Conservation (phyloP, 1,284 basidiomycete genomes). For the Cryptococcus sp. region DNA sequence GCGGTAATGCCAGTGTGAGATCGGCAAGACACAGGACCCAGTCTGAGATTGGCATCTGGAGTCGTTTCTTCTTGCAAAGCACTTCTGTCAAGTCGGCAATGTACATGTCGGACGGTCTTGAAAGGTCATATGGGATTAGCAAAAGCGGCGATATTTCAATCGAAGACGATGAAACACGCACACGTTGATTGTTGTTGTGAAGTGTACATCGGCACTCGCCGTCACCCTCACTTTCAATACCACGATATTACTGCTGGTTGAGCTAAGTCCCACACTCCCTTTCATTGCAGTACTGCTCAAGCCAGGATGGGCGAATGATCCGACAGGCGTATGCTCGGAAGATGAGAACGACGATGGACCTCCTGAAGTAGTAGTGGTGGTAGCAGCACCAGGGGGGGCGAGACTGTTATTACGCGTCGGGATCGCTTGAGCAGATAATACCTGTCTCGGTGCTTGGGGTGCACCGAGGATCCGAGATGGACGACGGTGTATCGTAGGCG, state of each 20-base stretch:
- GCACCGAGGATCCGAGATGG: slow-evolving; percentile 44
- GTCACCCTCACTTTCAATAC: slow-evolving; percentile 76
- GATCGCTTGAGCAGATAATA: background rate
- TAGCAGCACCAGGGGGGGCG: slow-evolving; percentile 2
- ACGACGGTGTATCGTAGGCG: slow-evolving; percentile 46
- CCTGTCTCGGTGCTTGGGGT: slow-evolving; percentile 14
- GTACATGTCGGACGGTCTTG: slow-evolving; percentile 89
- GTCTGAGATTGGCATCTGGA: slow-evolving; percentile 71
- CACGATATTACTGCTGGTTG: slow-evolving; percentile 53
- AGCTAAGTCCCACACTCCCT: slow-evolving; percentile 32
- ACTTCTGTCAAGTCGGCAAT: slow-evolving; percentile 92
- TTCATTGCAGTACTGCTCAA: slow-evolving; percentile 23
- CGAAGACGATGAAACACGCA: slow-evolving; percentile 55
- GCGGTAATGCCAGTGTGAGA: slow-evolving; percentile 78
- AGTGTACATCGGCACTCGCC: slow-evolving; percentile 75
- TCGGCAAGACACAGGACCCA: slow-evolving; percentile 80
- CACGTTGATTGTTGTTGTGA: slow-evolving; percentile 85
- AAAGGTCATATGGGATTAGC: slow-evolving; percentile 1
- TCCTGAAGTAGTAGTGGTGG: slow-evolving; percentile 1
- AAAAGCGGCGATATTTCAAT: background rate
- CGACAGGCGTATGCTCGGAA: slow-evolving; percentile 12
- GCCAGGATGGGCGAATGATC: slow-evolving; percentile 5
- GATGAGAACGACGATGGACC: slow-evolving; percentile 25
- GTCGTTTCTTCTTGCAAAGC: slow-evolving; percentile 70
- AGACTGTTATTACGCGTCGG: slow-evolving; percentile 7